Evolutionary conservation across 495 filamentous ascomycete species (phyloP), one percentile per base, ranked within the genome.

Genomic region (Viridothelium virens): DNA sequence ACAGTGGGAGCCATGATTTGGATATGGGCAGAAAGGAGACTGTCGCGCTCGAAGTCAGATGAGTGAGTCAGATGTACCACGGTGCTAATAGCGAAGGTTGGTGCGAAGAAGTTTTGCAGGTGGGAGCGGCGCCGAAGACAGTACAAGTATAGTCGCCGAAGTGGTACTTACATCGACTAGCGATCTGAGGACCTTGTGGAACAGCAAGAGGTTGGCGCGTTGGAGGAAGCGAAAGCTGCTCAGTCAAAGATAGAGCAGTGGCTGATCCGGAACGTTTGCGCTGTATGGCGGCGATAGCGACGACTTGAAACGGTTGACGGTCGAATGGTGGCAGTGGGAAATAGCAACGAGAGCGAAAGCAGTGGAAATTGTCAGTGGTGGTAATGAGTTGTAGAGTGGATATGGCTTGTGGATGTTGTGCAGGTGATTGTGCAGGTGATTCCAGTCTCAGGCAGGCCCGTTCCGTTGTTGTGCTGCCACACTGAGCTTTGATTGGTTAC

Each of bases 331-430:
- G 53, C 53, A 59, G 53, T 36, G 9, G 53, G 18, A 59, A 14
- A 4, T 5, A 59, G 53, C 53, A 59, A 59, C 33, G 53, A 59
- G 36, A 31, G 25, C 18, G 5, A 4, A 33, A 36, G 53, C 53
- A 59, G 53, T 59, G 5, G 53, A 14, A 31, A 31, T 9, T 36
- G 18, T 5, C 36, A 18, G 53, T 14, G 9, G 18, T 4, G 9
- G 53, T 44, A 12, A 44, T 6, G 53, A 14, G 31, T 33, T 2
- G 4, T 53, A 18, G 48, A 53, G 48, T 53, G 48, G 48, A 53
- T 10, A 18, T 4, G 94, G 63, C 82, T 82, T 38, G 78, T 86
- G 25, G 84, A 86, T 68, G 81, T 84, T 36, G 85, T 80, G 2
- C 80, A 77, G 38, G 80, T 16, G 72, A 71, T 16, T 65, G 61